Conservation (phyloP, 1,139 yeast genomes). For the Yamadazyma blattariae region DNA sequence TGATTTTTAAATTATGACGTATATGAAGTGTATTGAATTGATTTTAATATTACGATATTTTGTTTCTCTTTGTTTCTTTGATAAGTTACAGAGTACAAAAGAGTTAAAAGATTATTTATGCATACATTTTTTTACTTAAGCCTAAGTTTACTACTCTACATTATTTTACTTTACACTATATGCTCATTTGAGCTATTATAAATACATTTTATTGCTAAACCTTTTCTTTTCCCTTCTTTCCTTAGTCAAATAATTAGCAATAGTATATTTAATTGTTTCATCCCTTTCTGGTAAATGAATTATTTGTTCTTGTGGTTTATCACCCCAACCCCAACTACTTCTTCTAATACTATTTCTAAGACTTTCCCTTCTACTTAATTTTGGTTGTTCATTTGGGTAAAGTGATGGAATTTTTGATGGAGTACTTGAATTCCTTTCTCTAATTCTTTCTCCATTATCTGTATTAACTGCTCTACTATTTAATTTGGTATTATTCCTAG, state of each 20-base stretch:
- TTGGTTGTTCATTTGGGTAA: not conserved
- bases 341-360: not conserved
- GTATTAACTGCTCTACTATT: not conserved
- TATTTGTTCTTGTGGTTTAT: not conserved
- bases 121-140: too few species aligned
- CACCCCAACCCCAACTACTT: constrained; percentile 1
- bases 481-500: not conserved
- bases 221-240: constrained; percentile 4
- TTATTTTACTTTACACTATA: not conserved
- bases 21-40: too few species aligned
- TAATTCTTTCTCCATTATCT: not conserved
- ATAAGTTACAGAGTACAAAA: too few species aligned
- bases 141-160: too few species aligned
- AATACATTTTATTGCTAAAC: not conserved
- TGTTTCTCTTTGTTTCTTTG: too few species aligned
- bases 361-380: not conserved
- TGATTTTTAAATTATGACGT: constrained; percentile 34
- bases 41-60: too few species aligned
- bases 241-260: constrained; percentile 10
- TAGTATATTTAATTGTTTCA: constrained; percentile 8
- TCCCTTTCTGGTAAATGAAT: constrained; percentile 4
- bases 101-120: too few species aligned
- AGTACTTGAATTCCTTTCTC: not conserved
- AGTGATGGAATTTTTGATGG: not conserved
- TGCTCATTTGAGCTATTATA: not conserved